Percentiles rank a stretch among this genome's conserved stretches.
Conservation (phyloP, 768 basidiomycete genomes). For the Pholiota molesta region DNA sequence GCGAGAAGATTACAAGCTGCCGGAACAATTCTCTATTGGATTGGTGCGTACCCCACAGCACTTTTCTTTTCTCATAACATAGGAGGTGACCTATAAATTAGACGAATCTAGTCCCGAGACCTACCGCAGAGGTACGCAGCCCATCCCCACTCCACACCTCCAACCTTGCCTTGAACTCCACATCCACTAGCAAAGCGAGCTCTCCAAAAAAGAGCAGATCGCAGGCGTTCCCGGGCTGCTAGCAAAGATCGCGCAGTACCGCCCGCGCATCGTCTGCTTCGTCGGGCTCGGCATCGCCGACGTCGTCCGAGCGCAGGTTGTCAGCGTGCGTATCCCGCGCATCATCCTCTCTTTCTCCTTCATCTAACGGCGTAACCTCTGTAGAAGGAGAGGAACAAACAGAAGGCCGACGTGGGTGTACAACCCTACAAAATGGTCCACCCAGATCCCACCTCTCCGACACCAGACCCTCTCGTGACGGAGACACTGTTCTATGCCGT, state of each 20-base stretch:
- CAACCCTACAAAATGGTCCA: conserved; percentile 57
- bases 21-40: conserved; percentile 60
- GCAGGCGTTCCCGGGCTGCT: conserved; percentile 61
- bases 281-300: conserved; percentile 71
- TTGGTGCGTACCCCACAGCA: conserved; percentile 42
- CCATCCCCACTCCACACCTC: not conserved
- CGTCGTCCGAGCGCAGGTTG: conserved; percentile 32
- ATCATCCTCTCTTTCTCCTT: not conserved
- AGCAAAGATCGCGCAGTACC: conserved; percentile 54
- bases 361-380: too few relatives aligned
- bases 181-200: conserved; percentile 50
- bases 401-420: conserved; percentile 38
- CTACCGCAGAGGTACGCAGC: conserved; percentile 58
- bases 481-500: conserved; percentile 79
- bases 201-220: conserved; percentile 53
- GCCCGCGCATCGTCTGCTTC: conserved; percentile 75
- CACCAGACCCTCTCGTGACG: not conserved
- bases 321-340: conserved; percentile 18
- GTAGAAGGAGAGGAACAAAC: conserved; percentile 2
- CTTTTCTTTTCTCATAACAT: not conserved
- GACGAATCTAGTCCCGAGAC: conserved; percentile 78
- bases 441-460: not conserved
- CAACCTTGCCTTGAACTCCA: not conserved
- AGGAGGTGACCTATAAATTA: conserved; percentile 27
- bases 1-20: conserved; percentile 62